Percentiles rank a stretch among this genome's conserved stretches.
Conservation (phyloP, 1,284 basidiomycete genomes). For the Waitea zeae region DNA sequence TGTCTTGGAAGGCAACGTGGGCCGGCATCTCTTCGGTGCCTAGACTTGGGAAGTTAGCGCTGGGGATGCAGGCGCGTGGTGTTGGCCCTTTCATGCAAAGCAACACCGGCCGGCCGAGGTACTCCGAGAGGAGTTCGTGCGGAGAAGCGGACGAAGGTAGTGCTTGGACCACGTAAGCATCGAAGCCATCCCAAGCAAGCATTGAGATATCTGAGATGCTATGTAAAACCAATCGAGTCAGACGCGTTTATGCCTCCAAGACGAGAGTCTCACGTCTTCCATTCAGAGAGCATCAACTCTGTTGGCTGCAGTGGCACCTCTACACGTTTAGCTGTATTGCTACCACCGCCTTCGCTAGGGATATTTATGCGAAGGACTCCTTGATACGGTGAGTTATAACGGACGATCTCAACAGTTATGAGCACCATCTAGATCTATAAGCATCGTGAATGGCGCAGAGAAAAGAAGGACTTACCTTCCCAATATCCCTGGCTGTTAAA, state of each 20-base stretch:
- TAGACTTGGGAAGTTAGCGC: constrained; percentile 26
- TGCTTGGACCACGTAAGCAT: constrained; percentile 42
- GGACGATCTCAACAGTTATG: not conserved
- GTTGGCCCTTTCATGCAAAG: constrained; percentile 49
- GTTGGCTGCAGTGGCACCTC: constrained; percentile 41
- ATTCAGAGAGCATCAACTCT: constrained; percentile 24
- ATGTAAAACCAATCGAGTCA: too few species aligned
- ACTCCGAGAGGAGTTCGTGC: constrained; percentile 27
- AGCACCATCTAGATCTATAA: not conserved
- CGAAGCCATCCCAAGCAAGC: constrained; percentile 27
- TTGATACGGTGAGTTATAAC: not conserved
- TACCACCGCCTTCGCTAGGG: constrained; percentile 37
- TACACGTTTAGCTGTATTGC: constrained; percentile 31
- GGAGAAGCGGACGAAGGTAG: constrained; percentile 11
- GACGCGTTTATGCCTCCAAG: not conserved
- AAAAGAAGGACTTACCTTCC: not conserved
- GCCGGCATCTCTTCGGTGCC: too few species aligned
- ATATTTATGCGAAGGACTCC: constrained; percentile 16
- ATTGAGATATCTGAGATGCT: constrained; percentile 38
- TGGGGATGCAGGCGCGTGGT: constrained; percentile 30
- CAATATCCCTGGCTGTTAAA: not conserved
- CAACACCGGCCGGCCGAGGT: constrained; percentile 38
- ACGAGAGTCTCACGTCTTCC: constrained; percentile 30
- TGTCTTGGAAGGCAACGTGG: constrained; percentile 41
- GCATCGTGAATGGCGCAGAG: not conserved